Conservation (phyloP, 208 protist species). For the Naegleria gruberi region DNA sequence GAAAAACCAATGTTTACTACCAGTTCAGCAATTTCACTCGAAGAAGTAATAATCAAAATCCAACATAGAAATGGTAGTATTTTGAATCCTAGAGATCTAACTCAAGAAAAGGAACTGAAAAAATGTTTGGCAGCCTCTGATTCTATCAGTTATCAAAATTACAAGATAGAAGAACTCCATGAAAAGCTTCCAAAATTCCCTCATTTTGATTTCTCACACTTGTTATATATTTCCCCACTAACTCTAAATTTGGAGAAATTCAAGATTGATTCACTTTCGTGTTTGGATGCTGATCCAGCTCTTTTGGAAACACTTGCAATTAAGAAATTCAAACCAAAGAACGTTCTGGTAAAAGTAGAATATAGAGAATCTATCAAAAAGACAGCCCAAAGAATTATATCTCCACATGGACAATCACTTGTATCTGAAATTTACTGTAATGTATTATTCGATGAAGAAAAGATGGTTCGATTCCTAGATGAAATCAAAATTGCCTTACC, state of each 20-base stretch:
- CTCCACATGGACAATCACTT: not conserved
- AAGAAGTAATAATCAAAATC: not conserved
- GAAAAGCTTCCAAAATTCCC: not conserved
- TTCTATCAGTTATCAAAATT: not conserved
- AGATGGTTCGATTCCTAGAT: not conserved
- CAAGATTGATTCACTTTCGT: not conserved
- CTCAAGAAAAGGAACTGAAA: not conserved
- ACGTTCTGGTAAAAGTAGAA: not conserved
- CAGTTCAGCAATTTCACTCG: not conserved
- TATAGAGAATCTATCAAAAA: not conserved
- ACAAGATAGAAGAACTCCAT: not conserved
- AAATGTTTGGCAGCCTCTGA: not conserved
- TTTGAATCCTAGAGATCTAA: not conserved
- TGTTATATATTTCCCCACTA: not conserved
- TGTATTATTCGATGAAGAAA: not conserved
- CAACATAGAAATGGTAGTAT: not conserved
- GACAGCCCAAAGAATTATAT: no score
- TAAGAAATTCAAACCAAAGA: not conserved
- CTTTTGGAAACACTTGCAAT: not conserved
- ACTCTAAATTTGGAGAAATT: not conserved
- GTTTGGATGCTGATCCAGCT: not conserved
- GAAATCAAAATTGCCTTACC: constrained; percentile 10
- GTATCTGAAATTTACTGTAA: not conserved
- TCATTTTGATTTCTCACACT: not conserved
- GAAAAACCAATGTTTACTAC: not conserved